A percentile compares a stretch with the other conserved stretches of the same genome.
Conservation (phyloP, 1,284 basidiomycete genomes). For the Peniophora sp. region DNA sequence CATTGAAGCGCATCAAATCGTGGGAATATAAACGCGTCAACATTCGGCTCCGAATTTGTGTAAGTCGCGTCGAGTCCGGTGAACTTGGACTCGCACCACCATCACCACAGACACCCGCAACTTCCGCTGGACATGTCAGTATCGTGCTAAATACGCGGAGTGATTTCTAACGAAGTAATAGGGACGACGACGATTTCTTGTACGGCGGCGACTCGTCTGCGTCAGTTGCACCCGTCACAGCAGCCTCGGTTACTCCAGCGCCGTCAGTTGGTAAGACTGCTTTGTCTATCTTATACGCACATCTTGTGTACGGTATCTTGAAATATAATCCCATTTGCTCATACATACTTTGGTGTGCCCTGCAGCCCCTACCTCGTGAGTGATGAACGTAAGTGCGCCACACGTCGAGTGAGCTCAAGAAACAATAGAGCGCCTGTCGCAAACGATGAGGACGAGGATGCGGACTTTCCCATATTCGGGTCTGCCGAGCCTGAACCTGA, state of each 20-base stretch:
- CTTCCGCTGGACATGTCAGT: too few relatives aligned
- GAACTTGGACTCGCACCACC: too few relatives aligned
- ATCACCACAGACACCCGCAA: too few relatives aligned
- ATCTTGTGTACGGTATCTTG: conserved; percentile 3
- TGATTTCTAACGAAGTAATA: not conserved
- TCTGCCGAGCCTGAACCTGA: not conserved
- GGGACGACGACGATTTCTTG: conserved; percentile 68
- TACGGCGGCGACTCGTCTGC: conserved; percentile 37
- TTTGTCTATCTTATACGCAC: not conserved
- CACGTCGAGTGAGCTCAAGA: conserved; percentile 1
- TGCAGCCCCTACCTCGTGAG: conserved; percentile 51
- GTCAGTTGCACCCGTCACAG: conserved; percentile 1
- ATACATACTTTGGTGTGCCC: conserved; percentile 22
- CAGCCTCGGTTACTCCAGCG: not conserved
- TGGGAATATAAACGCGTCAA: too few relatives aligned
- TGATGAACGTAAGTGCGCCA: conserved; percentile 5
- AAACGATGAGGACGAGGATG: not conserved
- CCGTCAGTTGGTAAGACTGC: too few relatives aligned
- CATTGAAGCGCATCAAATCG: too few relatives aligned
- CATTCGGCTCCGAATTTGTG: too few relatives aligned
- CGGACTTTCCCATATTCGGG: conserved; percentile 29
- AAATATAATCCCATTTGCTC: conserved; percentile 14
- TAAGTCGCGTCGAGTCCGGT: too few relatives aligned
- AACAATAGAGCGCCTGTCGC: not conserved
- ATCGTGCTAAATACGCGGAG: too few relatives aligned